Evolutionary conservation across 2,329 filamentous ascomycete genomes (phyloP).

Genomic region (Aspergillus pseudonomiae): DNA sequence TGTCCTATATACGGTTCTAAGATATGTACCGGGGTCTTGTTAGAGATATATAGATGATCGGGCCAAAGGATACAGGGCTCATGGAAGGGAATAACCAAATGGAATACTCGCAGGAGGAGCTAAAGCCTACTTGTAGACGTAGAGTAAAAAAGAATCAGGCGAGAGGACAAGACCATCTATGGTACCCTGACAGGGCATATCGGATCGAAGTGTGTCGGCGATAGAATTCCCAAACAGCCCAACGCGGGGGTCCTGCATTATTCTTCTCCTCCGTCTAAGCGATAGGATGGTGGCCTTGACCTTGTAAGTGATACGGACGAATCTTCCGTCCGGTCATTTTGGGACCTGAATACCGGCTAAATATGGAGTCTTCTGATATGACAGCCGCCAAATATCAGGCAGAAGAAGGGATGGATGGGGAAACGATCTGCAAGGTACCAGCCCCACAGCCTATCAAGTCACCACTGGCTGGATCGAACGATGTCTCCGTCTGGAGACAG

Average conservation of each 20-base stretch:
- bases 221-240: not conserved
- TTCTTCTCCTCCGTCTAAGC: not conserved
- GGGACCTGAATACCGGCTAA: conserved; percentile 9
- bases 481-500: not conserved
- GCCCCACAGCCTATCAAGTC: not conserved
- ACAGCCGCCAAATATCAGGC: conserved; percentile 9
- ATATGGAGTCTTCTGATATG: not conserved
- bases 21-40: not conserved
- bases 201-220: not conserved
- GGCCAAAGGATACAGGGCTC: not conserved
- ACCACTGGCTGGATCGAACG: not conserved
- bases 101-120: not conserved
- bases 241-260: not conserved
- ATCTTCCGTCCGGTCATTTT: not conserved
- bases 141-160: not conserved
- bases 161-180: not conserved
- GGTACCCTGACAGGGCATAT: not conserved
- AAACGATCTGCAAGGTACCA: conserved; percentile 20
- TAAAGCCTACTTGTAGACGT: not conserved
- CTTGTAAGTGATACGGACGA: not conserved
- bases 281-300: not conserved
- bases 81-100: not conserved
- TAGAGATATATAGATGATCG: not conserved
- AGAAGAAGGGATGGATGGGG: conserved; percentile 11
- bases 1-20: not conserved